Base-by-base conservation (phyloP, 352 stramenopile genomes). In the Globisporangium camurandrum region DNA sequence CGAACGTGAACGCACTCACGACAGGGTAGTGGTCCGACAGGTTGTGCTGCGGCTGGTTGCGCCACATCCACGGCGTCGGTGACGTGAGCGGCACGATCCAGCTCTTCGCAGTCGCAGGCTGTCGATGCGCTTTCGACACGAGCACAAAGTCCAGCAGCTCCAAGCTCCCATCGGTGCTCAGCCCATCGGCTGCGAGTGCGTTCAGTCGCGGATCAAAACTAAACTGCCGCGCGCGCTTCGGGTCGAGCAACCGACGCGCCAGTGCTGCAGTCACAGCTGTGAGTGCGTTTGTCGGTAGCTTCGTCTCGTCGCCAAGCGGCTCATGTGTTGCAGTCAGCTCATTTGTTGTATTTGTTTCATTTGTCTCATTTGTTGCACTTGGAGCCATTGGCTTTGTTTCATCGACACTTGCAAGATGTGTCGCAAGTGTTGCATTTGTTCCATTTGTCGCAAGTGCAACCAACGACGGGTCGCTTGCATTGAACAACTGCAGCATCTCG, bases 21-120 rank as follows among this genome's bases (percentile, higher is more conserved):
- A 90, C 75, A 4, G 78, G 78, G 46, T 84, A 90, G 41, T 90
- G 78, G 59, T 90, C 78, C 38, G 78, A 90, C 39, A 90, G 59
- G 51, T 90, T 81, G 60, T 73, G 80, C 46, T 88, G 70, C 20
- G 69, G 59, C 43, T 83, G 57, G 24, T 72, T 69, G 33, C 69
- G 72, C 74, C 74, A 88, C 17, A 59, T 66, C 74, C 73, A 90
- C 28, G 74, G 74, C 42, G 67, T 54, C 40, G 49, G 56, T 16
- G 64, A 70, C 23, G 61, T 71, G 28, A 90, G 56, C 1, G 79
- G 79, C 54, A 79, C 67, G 26, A 88, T 64, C 66, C 71, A 90
- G 53, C 74, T 86, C 23, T 55, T 65, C 1, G 75, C 74, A 1
- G 53, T 59, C 28, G 54, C 66, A 6, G 79, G 79, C 53, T 87